A percentile compares a stretch with the other conserved stretches of the same genome.
Conservation (phyloP, 1,284 basidiomycete genomes). For the Ceratobasidium sp. region DNA sequence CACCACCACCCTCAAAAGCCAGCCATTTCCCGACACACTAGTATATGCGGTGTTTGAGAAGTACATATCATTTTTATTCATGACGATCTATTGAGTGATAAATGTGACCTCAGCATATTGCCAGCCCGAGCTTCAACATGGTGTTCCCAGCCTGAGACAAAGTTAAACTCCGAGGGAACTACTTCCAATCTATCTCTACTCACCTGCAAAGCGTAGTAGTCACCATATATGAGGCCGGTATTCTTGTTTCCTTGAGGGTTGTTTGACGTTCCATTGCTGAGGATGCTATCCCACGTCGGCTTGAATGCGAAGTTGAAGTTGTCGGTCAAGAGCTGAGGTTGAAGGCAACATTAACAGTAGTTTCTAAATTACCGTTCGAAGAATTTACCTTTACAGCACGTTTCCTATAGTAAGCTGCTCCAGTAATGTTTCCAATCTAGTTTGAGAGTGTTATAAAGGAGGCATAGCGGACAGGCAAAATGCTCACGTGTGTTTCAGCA, state of each 20-base stretch:
- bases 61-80: no score
- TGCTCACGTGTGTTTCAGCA: constrained; percentile 56
- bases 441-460: constrained; percentile 9
- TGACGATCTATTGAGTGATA: no score
- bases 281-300: constrained; percentile 64
- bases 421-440: constrained; percentile 53
- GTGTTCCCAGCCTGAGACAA: constrained; percentile 35
- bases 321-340: constrained; percentile 61
- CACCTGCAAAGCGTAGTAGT: constrained; percentile 38
- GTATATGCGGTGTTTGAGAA: no score
- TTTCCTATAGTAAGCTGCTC: constrained; percentile 59
- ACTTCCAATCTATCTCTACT: not conserved
- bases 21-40: no score
- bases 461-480: not conserved
- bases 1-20: no score
- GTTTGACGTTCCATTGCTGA: constrained; percentile 75
- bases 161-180: not conserved
- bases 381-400: constrained; percentile 61
- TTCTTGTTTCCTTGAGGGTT: constrained; percentile 64
- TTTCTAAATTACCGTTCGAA: not conserved
- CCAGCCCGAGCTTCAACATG: constrained; percentile 36
- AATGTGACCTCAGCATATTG: constrained; percentile 8
- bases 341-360: not conserved
- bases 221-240: constrained; percentile 72
- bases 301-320: constrained; percentile 67